These are phyloP conservation scores for Cornus suecica DNA, from an alignment of 148 eudicot genomes.

Conservation along the genomic window DNA sequence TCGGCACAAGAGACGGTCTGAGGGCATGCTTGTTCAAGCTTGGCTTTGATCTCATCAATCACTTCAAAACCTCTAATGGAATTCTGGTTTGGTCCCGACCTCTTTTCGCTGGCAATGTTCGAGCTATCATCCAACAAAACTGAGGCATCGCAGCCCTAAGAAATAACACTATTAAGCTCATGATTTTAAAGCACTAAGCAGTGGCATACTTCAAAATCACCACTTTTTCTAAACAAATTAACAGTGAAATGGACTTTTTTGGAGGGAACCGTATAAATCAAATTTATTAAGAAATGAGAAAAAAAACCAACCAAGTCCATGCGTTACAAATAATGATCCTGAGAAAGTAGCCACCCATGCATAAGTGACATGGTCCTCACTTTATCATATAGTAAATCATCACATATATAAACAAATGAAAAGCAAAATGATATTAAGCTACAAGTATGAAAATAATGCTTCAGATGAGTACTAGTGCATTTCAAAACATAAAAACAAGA, in stretches of 20 bases:
- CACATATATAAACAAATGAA: too few species aligned
- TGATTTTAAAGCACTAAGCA: background rate
- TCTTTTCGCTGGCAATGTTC: constrained; percentile 62
- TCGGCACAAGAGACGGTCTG: constrained; percentile 88
- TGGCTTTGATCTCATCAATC: constrained; percentile 79
- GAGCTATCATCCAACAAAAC: constrained; percentile 64
- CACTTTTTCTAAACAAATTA: background rate
- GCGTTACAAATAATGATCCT: too few species aligned
- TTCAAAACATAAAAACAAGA: too few species aligned
- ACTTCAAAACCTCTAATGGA: constrained; percentile 84
- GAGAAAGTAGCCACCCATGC: too few species aligned
- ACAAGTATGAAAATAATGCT: too few species aligned
- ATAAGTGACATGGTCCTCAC: too few species aligned
- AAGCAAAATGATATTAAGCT: too few species aligned
- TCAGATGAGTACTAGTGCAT: background rate
- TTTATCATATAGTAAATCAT: too few species aligned
- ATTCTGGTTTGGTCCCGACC: constrained; percentile 61
- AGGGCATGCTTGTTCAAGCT: constrained; percentile 72
- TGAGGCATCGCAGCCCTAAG: constrained; percentile 90
- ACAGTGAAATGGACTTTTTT: too few species aligned
- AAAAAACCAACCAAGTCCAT: too few species aligned
- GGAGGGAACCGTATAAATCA: too few species aligned
- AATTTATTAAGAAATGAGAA: too few species aligned
- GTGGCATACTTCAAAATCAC: background rate
- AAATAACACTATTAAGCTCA: background rate